phyloP scores from a whole-genome alignment of 768 basidiomycete species.

The Imleria badia region DNA sequence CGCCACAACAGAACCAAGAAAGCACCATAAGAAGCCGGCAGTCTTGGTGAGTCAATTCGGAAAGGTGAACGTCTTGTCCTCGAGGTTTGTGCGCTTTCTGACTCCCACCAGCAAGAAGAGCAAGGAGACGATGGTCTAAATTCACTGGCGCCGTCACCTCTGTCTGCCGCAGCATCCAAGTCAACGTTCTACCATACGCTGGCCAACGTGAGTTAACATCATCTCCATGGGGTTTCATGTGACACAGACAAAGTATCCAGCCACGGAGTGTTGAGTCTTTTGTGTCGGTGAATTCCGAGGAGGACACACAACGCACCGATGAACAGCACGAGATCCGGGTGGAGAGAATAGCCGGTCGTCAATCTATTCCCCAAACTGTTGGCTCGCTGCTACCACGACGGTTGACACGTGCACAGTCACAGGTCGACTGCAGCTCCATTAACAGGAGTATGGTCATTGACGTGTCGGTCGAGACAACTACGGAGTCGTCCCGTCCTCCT shows the following conservation, averaged over 20 bases:
- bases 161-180: constrained; percentile 42
- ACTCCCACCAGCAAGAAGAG: constrained; percentile 19
- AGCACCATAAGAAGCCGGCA: constrained; percentile 46
- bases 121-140: constrained; percentile 23
- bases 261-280: constrained; percentile 46
- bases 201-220: constrained; percentile 36
- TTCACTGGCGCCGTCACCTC: constrained; percentile 30
- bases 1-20: constrained; percentile 22
- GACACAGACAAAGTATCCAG: constrained; percentile 29
- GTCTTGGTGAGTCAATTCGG: constrained; percentile 63
- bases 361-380: constrained; percentile 43
- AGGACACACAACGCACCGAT: constrained; percentile 38
- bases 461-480: constrained; percentile 48
- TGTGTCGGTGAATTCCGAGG: constrained; percentile 36
- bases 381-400: constrained; percentile 46
- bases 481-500: constrained; percentile 6
- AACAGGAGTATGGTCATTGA: constrained; percentile 42
- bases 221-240: constrained; percentile 2
- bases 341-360: constrained; percentile 44
- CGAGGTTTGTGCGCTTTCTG: neutral
- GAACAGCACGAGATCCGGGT: constrained; percentile 51
- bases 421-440: constrained; percentile 33
- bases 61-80: constrained; percentile 40
- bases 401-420: constrained; percentile 43
- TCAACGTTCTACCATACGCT: constrained; percentile 49